Evolutionary conservation across 2,329 filamentous ascomycete genomes (phyloP).

Genomic region (Aspergillus oerlinghausenensis): DNA sequence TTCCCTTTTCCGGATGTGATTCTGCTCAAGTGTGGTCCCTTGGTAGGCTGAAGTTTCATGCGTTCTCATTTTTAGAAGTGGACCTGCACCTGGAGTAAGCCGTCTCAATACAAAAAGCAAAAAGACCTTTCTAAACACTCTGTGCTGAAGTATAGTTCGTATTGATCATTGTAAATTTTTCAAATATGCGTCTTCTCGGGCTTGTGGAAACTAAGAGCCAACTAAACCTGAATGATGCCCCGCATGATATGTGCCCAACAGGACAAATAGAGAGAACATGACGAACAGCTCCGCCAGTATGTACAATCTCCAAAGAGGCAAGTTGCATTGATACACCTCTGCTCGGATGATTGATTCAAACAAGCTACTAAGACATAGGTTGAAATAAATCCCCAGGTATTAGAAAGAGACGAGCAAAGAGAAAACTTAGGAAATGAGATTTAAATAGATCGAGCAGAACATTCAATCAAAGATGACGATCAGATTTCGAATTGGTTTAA

Average conservation of each 20-base stretch:
- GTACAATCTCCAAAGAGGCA: slow-evolving; percentile 5
- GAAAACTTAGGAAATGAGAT: not conserved
- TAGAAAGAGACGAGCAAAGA: slow-evolving; percentile 1
- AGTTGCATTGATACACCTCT: not conserved
- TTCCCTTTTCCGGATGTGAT: slow-evolving; percentile 9
- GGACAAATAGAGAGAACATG: slow-evolving; percentile 5
- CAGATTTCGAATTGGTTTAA: not conserved
- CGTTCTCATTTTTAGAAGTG: not conserved
- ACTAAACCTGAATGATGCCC: not conserved
- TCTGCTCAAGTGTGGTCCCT: slow-evolving; percentile 2
- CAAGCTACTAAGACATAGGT: slow-evolving; percentile 8
- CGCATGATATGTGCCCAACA: not conserved
- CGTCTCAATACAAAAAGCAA: not conserved
- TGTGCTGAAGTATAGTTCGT: not conserved
- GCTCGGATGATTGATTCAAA: not conserved
- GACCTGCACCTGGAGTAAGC: not conserved
- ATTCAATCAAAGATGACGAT: not conserved
- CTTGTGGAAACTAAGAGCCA: not conserved
- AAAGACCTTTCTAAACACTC: not conserved
- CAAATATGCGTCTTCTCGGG: not conserved
- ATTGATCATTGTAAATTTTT: not conserved
- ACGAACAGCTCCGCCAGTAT: slow-evolving; percentile 1
- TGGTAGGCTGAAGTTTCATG: not conserved
- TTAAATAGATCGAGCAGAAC: not conserved
- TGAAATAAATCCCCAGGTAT: not conserved